Evolutionary conservation across 2,329 filamentous ascomycete genomes (phyloP).

Genomic region (Eutypa lata): DNA sequence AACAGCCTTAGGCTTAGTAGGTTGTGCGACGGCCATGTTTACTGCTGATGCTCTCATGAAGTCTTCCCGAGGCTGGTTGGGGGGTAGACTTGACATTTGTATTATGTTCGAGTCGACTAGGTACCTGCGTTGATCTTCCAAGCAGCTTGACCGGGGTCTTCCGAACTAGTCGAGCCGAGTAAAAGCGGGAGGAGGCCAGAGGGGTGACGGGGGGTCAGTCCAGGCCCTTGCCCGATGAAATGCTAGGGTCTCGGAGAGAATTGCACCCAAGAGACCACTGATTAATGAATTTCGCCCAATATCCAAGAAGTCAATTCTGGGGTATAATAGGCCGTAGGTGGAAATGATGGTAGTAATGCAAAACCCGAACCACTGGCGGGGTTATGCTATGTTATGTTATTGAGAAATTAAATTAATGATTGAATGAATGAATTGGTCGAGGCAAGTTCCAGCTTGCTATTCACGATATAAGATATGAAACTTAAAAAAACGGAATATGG

Average conservation of each 20-base stretch:
- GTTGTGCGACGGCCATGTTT: conserved; percentile 61
- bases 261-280: conserved; percentile 26
- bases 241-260: conserved; percentile 28
- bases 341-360: conserved; percentile 19
- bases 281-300: conserved; percentile 30
- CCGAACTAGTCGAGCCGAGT: conserved; percentile 31
- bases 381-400: conserved; percentile 21
- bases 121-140: conserved; percentile 40
- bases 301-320: conserved; percentile 23
- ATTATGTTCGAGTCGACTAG: conserved; percentile 32
- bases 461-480: conserved; percentile 33
- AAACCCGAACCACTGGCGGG: conserved; percentile 18
- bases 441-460: conserved; percentile 61
- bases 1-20: conserved; percentile 56
- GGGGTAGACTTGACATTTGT: conserved; percentile 67
- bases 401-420: conserved; percentile 37
- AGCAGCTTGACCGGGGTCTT: conserved; percentile 23
- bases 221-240: conserved; percentile 30
- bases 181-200: conserved; percentile 38
- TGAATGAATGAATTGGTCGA: conserved; percentile 50
- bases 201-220: conserved; percentile 29
- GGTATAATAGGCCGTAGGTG: conserved; percentile 19
- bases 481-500: conserved; percentile 29
- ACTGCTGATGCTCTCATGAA: conserved; percentile 47
- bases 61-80: conserved; percentile 50